Evolutionary conservation across 1,284 basidiomycete genomes (phyloP).

Genomic region (Austroboletus niveus): DNA sequence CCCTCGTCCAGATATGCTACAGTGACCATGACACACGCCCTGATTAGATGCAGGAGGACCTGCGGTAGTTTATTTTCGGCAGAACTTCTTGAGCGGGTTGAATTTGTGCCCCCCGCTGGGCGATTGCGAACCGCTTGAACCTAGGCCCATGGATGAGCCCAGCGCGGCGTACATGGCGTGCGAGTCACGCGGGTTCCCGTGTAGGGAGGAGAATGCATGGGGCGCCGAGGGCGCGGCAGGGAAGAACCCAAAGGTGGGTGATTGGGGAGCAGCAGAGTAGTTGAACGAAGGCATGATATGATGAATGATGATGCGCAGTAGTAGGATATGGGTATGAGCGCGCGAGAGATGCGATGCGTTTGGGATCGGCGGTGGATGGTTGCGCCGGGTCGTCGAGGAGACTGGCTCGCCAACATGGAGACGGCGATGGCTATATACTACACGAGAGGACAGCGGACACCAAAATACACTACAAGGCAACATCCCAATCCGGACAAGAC

Average conservation of each 20-base stretch:
- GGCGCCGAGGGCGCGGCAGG: constrained; percentile 57
- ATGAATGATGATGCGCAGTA: constrained; percentile 10
- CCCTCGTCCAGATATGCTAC: constrained; percentile 24
- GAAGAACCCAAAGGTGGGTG: constrained; percentile 60
- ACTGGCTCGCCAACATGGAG: not conserved
- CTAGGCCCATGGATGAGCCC: constrained; percentile 34
- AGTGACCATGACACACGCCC: constrained; percentile 8
- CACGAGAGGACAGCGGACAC: too few relatives aligned
- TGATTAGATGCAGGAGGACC: not conserved
- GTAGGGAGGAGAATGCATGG: constrained; percentile 62
- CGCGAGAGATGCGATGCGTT: not conserved
- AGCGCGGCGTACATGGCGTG: constrained; percentile 66
- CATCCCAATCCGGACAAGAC: constrained; percentile 15
- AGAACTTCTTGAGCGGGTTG: constrained; percentile 32
- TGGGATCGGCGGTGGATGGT: not conserved
- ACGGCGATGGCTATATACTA: constrained; percentile 25
- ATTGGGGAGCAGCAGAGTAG: constrained; percentile 38
- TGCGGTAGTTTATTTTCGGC: constrained; percentile 21
- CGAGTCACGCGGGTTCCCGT: constrained; percentile 64
- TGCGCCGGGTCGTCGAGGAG: too few relatives aligned
- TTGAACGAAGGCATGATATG: constrained; percentile 45
- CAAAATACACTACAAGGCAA: constrained; percentile 25
- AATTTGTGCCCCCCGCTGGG: constrained; percentile 16
- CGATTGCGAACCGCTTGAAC: constrained; percentile 21
- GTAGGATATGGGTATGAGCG: constrained; percentile 2